Base-by-base conservation (phyloP, 2,329 filamentous ascomycete genomes). In the Gremmenia infestans region DNA sequence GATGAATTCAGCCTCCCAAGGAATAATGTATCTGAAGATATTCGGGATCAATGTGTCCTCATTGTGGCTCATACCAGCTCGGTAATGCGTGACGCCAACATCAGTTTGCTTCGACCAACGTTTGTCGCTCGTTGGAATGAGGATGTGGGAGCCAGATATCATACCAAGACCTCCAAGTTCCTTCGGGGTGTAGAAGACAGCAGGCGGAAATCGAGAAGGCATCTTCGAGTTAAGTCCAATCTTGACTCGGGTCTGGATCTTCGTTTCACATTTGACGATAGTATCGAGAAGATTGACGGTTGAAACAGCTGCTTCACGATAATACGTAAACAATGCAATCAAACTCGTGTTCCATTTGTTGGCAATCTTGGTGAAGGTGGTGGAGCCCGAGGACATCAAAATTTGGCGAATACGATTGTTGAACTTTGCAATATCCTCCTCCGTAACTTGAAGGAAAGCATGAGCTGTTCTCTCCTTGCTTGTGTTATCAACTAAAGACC, bases 261-360 rank as follows among this genome's bases (percentile, higher is more conserved):
- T 99, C 14, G 95, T 99, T 74, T 99, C 94, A 65, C 94, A 99
- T 75, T 99, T 99, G 71, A 99, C 94, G 65, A 99, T 99, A 0
- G 93, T 97, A 70, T 99, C 94, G 3, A 99, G 81, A 4, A 99
- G 79, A 59, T 91, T 89, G 58, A 97, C 90, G 0, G 95, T 99
- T 0, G 93, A 96, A 1, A 97, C 93, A 15, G 94, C 94, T 48
- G 94, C 94, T 71, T 99, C 94, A 71, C 94, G 90, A 71, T 99
- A 99, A 74, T 99, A 99, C 0, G 94, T 97, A 75, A 99, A 99
- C 25, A 99, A 81, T 0, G 94, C 92, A 67, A 99, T 99, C 63
- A 99, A 74, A 1, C 91, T 94, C 0, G 94, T 99, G 74, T 99
- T 99, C 94, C 95, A 99, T 76, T 99, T 99, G 76, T 99, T 99